These are phyloP conservation scores for Mrakia frigida DNA, from an alignment of 768 basidiomycete species.

Conservation along the genomic window DNA sequence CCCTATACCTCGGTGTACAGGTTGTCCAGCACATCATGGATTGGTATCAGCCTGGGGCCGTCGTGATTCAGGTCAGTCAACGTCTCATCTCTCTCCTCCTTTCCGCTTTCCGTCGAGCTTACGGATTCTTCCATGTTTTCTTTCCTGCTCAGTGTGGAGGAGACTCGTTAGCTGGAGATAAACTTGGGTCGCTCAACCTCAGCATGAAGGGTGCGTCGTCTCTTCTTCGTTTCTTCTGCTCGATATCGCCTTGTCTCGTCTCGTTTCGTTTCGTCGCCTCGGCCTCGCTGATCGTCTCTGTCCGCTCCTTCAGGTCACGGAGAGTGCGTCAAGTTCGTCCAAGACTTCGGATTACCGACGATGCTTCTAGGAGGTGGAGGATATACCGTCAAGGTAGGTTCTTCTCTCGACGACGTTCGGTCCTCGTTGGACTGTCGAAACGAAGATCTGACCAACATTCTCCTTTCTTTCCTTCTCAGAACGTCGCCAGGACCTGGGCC, in stretches of 20 bases:
- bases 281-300: too few species aligned
- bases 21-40: conserved; percentile 79
- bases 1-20: conserved; percentile 47
- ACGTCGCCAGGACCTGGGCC: conserved; percentile 90
- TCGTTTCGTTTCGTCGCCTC: too few species aligned
- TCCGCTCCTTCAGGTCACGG: conserved; percentile 61
- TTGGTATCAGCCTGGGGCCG: conserved; percentile 76
- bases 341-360: conserved; percentile 73
- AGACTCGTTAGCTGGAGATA: conserved; percentile 91
- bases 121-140: not conserved
- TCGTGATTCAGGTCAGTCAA: conserved; percentile 63
- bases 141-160: conserved; percentile 67
- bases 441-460: not conserved
- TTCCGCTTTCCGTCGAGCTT: not conserved
- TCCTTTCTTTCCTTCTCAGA: conserved; percentile 50
- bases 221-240: too few species aligned
- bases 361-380: conserved; percentile 93
- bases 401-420: not conserved
- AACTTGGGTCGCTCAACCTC: conserved; percentile 42
- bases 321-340: conserved; percentile 79
- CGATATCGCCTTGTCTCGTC: too few species aligned
- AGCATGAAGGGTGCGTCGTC: conserved; percentile 42
- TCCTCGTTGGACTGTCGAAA: not conserved
- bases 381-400: conserved; percentile 61
- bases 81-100: not conserved